These are phyloP conservation scores for Penicillium occitanis DNA, from an alignment of 2,329 filamentous ascomycete species.

Conservation along the genomic window DNA sequence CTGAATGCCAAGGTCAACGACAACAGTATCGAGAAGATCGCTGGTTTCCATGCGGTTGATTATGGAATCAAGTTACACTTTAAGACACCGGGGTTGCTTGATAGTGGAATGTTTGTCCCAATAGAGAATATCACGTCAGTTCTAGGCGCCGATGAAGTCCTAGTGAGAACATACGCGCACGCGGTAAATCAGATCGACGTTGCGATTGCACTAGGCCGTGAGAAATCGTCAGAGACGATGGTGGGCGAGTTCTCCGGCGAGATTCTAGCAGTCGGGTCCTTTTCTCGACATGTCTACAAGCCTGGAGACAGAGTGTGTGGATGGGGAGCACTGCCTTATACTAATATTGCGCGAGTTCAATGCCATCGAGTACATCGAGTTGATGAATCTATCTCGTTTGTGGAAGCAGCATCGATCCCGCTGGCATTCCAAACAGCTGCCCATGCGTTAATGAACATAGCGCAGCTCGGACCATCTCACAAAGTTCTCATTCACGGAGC, in stretches of 20 bases:
- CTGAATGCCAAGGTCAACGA: neutral
- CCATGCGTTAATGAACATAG: conserved; percentile 21
- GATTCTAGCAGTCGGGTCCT: neutral
- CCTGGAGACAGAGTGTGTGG: neutral
- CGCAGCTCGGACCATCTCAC: conserved; percentile 24
- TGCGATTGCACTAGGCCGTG: neutral
- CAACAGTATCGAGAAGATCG: neutral
- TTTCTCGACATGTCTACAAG: neutral
- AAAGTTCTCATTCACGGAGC: conserved; percentile 27
- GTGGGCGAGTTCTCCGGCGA: neutral
- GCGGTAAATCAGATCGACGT: neutral
- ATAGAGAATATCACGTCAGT: neutral
- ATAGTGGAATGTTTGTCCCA: neutral
- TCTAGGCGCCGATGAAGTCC: neutral
- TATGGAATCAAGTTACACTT: neutral
- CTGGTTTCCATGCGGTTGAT: neutral
- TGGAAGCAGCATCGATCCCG: conserved; percentile 32
- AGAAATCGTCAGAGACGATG: neutral
- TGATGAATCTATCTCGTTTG: neutral
- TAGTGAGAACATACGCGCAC: neutral
- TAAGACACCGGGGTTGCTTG: neutral
- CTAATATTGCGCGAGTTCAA: neutral
- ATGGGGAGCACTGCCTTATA: neutral
- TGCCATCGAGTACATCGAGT: neutral
- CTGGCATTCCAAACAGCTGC: conserved; percentile 40